Evolutionary conservation across 169 alveolate species (phyloP), one percentile per base, ranked within the genome.

Genomic region (Cryptosporidium andersoni): DNA sequence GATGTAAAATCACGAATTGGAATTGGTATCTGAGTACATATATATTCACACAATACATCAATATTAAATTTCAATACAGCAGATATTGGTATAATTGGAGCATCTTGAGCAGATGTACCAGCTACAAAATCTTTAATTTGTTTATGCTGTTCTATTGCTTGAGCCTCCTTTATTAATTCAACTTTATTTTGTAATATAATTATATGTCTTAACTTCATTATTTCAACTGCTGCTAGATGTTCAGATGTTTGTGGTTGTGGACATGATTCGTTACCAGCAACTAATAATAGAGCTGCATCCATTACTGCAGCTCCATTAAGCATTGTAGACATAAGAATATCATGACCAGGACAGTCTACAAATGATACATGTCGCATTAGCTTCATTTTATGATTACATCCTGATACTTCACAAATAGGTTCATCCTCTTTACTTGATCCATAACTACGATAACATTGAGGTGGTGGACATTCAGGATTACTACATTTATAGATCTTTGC

Each of bases 311-410:
- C 99, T 37, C 99, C 99, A 89, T 97, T 97, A 45, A 98, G 93
- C 99, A 98, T 97, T 37, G 99, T 98, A 12, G 99, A 98, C 99
- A 98, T 98, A 81, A 98, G 95, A 92, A 98, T 97, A 91, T 98
- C 99, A 94, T 97, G 99, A 9, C 99, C 99, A 40, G 99, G 99
- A 90, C 99, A 97, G 91, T 98, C 99, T 5, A 98, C 99, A 89
- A 98, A 98, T 25, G 99, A 97, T 34, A 98, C 97, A 89, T 97
- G 99, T 65, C 98, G 94, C 60, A 92, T 67, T 43, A 95, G 82
- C 60, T 94, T 90, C 97, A 94, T 94, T 88, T 92, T 92, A 82
- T 90, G 92, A 88, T 94, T 80, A 82, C 95, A 91, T 58, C 91
- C 89, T 64, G 91, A 94, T 92, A 97, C 66, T 60, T 91, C 90